Evolutionary conservation across 1,139 yeast genomes (phyloP), one percentile per base, ranked within the genome.

Genomic region (Blastobotrys capitulatus): DNA sequence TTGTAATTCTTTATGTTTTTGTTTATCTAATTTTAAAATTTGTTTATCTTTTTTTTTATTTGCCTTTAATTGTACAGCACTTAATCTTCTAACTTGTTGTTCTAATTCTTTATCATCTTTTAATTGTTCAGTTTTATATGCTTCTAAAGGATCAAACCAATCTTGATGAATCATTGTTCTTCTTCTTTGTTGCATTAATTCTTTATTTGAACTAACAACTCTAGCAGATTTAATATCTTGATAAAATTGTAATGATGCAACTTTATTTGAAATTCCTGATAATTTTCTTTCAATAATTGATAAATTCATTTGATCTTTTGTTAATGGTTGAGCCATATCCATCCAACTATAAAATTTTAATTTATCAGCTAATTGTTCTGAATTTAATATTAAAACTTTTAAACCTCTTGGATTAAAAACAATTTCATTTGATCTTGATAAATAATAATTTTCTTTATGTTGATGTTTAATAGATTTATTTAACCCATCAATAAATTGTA

Each of bases 41-140:
- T 25, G 19, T 38, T 42, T 36, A 19, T 37, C 43, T 6, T 38
- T 36, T 19, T 10, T 36, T 42, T 47, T 47, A 27, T 47, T 43
- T 5, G 49, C 49, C 25, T 25, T 26, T 55, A 82, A 74, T 62
- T 74, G 75, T 50, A 82, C 74, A 2, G 18, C 42, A 32, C 42
- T 38, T 25, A 44, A 27, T 15, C 38, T 18, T 32, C 34, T 44
- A 22, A 44, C 38, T 19, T 25, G 32, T 19, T 37, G 19, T 19
- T 38, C 35, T 10, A 38, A 15, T 12, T 44, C 48, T 52, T 76
- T 82, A 46, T 69, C 69, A 26, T 32, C 29, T 16, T 22, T 15
- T 37, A 19, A 19, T 15, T 60, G 64, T 25, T 68, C 66, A 49
- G 71, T 69, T 35, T 47, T 42, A 19, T 38, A 38, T 6, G 38